phyloP scores from a whole-genome alignment of 768 basidiomycete species.

The Pleurotus eryngii region DNA sequence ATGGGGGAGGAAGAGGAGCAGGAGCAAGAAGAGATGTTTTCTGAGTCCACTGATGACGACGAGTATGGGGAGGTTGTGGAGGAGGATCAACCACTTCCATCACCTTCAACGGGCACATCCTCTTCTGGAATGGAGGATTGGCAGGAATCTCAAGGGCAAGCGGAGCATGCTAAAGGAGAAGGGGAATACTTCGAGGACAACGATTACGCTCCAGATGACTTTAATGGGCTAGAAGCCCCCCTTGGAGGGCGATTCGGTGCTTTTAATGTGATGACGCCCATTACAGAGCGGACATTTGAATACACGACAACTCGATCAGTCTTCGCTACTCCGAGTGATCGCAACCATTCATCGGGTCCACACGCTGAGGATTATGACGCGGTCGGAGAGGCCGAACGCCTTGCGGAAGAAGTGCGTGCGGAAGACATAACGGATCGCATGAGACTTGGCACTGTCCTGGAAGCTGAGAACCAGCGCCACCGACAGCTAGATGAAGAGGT shows the following conservation, averaged over 20 bases:
- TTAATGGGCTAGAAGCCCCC: conserved; percentile 43
- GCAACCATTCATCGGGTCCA: conserved; percentile 25
- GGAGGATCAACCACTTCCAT: conserved; percentile 2
- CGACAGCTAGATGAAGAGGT: conserved; percentile 14
- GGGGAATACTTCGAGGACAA: conserved; percentile 16
- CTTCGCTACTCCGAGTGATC: conserved; percentile 38
- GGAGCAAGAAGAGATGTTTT: conserved; percentile 23
- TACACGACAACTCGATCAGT: conserved; percentile 53
- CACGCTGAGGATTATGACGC: conserved; percentile 43
- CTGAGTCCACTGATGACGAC: conserved; percentile 20
- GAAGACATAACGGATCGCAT: conserved; percentile 29
- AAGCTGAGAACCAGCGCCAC: conserved; percentile 6
- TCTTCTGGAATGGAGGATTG: conserved; percentile 7
- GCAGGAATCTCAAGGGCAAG: conserved; percentile 17
- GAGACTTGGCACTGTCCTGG: conserved; percentile 16
- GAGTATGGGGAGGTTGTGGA: conserved; percentile 35
- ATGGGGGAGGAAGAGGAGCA: conserved; percentile 14
- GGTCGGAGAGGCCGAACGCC: conserved; percentile 46
- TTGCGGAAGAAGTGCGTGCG: conserved; percentile 47
- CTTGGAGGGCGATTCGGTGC: conserved; percentile 74
- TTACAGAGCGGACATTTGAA: conserved; percentile 92
- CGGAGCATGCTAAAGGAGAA: conserved; percentile 20
- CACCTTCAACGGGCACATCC: conserved; percentile 1
- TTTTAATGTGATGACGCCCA: conserved; percentile 96
- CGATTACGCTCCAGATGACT: conserved; percentile 19